Conservation (phyloP, 163 green algal genomes). For the Chlamydomonas reinhardtii region DNA sequence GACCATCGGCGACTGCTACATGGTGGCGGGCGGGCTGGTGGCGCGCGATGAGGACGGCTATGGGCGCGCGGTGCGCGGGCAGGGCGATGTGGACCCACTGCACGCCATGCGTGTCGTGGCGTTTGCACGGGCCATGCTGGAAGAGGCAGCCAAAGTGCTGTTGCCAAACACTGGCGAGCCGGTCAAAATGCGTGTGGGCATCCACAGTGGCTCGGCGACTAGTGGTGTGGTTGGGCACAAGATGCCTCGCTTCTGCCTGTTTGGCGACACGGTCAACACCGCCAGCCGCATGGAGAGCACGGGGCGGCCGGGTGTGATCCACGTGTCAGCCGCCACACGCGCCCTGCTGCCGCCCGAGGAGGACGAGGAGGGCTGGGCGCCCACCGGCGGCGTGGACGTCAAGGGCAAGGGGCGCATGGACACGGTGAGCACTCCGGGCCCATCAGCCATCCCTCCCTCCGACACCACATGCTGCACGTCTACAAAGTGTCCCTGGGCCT, state of each 20-base stretch:
- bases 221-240: constrained; percentile 27
- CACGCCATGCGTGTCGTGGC: constrained; percentile 34
- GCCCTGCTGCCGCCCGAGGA: constrained; percentile 5
- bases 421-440: constrained; percentile 30
- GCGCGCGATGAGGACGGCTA: constrained; percentile 18
- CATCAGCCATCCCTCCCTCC: no score
- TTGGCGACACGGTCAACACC: constrained; percentile 44
- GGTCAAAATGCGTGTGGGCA: constrained; percentile 36
- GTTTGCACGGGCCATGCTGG: constrained; percentile 30
- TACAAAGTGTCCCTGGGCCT: no score
- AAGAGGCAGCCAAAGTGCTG: neutral
- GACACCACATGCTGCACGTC: no score
- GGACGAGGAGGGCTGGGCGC: constrained; percentile 17
- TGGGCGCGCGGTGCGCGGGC: constrained; percentile 29
- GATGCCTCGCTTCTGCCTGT: constrained; percentile 53
- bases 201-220: constrained; percentile 31
- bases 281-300: constrained; percentile 48
- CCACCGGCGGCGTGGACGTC: constrained; percentile 49
- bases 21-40: constrained; percentile 52
- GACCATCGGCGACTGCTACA: constrained; percentile 69
- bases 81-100: constrained; percentile 26
- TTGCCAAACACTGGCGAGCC: neutral
- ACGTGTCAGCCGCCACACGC: constrained; percentile 24
- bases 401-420: constrained; percentile 56
- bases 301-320: constrained; percentile 28